Evolutionary conservation across 164 flowering plant genomes (phyloP), one percentile per base, ranked within the genome.

Genomic region (Magnolia changhungtana): DNA sequence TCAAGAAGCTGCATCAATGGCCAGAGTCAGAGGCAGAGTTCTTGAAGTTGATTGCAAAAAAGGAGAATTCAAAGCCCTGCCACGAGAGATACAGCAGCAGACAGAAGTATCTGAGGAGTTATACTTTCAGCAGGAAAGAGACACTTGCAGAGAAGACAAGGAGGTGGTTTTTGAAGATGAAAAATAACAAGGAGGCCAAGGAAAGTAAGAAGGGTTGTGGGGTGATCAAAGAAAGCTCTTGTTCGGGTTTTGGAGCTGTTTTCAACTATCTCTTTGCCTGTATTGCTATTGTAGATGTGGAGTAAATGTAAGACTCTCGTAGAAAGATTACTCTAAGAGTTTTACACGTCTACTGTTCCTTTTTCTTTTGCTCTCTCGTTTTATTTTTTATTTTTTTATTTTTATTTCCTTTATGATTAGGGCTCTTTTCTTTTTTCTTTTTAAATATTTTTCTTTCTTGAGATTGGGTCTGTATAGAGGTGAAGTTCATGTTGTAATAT

Each of bases 91-190:
- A 58, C 58, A 80, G 72, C 20, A 65, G 76, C 69, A 76, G 84
- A 77, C 86, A 82, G 75, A 80, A 76, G 71, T 84, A 80, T 18
- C 82, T 84, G 1, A 82, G 83, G 75, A 84, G 86, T 66, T 84
- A 84, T 73, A 76, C 75, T 1, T 84, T 84, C 79, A 55, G 78
- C 45, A 75, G 63, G 81, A 78, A 80, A 68, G 75, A 80, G 69
- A 82, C 71, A 10, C 67, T 67, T 20, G 71, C 59, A 23, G 74
- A 74, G 71, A 82, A 59, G 71, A 70, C 82, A 18, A 82, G 73
- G 80, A 81, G 58, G 5, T 81, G 82, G 86, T 2, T 81, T 8
- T 64, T 58, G 29, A 76, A 69, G 72, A 64, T 72, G 68, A 27
- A 27, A 74, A 70, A 19, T 24, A 49, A 21, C 65, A 61, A 61